phyloP scores from a whole-genome alignment of 345 rosid species.

The Punica granatum region DNA sequence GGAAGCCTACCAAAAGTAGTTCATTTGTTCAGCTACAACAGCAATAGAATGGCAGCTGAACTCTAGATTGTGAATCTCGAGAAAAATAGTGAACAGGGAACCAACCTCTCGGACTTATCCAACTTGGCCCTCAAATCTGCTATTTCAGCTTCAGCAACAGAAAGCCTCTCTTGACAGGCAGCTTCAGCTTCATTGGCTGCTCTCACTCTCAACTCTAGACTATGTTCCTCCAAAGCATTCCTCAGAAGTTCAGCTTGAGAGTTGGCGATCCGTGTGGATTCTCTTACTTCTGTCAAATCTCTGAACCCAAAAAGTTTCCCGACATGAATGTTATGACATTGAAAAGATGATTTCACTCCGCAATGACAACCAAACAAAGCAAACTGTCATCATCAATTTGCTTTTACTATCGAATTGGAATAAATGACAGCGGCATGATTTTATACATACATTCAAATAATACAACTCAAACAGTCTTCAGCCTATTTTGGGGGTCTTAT shows the following conservation, averaged over 20 bases:
- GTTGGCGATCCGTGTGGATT: constrained; percentile 64
- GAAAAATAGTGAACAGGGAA: neutral
- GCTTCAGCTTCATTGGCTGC: constrained; percentile 91
- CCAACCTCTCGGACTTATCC: constrained; percentile 71
- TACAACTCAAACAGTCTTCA: constrained; percentile 1
- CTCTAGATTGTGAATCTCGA: neutral
- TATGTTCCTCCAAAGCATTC: constrained; percentile 74
- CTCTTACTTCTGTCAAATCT: constrained; percentile 64
- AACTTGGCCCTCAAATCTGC: constrained; percentile 63
- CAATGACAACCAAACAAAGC: neutral
- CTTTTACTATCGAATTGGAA: neutral
- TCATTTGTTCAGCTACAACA: neutral
- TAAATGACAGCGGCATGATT: neutral
- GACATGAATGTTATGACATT: neutral
- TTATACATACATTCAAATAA: neutral
- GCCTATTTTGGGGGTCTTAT: neutral
- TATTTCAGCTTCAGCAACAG: constrained; percentile 79
- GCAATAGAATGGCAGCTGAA: neutral
- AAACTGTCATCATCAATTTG: neutral
- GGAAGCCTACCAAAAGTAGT: neutral
- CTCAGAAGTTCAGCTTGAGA: constrained; percentile 68
- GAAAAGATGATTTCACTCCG: neutral
- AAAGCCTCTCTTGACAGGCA: constrained; percentile 89
- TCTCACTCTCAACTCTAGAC: constrained; percentile 86
- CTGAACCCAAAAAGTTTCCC: constrained; percentile 31